Percentiles rank a stretch among this genome's conserved stretches.
Conservation (phyloP, 2,329 filamentous ascomycete genomes). For the Spiromastix sp. region DNA sequence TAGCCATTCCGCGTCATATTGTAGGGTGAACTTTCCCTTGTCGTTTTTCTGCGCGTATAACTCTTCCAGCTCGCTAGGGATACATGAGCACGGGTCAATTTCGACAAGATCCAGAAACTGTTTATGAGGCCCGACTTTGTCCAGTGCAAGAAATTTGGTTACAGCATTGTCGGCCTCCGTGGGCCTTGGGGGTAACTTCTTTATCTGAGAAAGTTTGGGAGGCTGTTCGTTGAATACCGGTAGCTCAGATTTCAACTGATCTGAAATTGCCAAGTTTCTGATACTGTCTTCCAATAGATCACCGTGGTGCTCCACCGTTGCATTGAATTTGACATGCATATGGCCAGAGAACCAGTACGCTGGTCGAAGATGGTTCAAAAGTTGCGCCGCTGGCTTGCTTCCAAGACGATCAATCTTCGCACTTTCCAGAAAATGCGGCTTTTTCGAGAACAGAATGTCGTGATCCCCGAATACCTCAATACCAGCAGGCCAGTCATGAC, state of each 20-base stretch:
- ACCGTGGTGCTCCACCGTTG: constrained; percentile 40
- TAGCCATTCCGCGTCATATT: constrained; percentile 91
- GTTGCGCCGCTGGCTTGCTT: constrained; percentile 64
- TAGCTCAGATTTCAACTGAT: not conserved
- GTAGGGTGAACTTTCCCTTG: constrained; percentile 10
- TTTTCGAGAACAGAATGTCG: constrained; percentile 56
- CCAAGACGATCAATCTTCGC: constrained; percentile 66
- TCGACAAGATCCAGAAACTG: constrained; percentile 67
- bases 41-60: constrained; percentile 23
- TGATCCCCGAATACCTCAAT: constrained; percentile 71
- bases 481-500: constrained; percentile 86
- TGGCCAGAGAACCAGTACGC: constrained; percentile 89
- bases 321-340: constrained; percentile 78
- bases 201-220: not conserved
- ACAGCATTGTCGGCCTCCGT: constrained; percentile 62
- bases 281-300: not conserved
- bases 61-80: constrained; percentile 18
- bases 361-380: constrained; percentile 72
- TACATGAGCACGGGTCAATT: constrained; percentile 27
- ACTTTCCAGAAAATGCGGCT: constrained; percentile 65
- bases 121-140: constrained; percentile 66
- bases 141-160: constrained; percentile 78
- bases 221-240: not conserved
- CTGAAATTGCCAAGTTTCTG: not conserved
- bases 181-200: constrained; percentile 54